Percentiles rank a stretch among this genome's conserved stretches.
Evolutionary conservation across 1,139 yeast species (phyloP).

Genomic region (Sugiyamaella neomexicana): DNA sequence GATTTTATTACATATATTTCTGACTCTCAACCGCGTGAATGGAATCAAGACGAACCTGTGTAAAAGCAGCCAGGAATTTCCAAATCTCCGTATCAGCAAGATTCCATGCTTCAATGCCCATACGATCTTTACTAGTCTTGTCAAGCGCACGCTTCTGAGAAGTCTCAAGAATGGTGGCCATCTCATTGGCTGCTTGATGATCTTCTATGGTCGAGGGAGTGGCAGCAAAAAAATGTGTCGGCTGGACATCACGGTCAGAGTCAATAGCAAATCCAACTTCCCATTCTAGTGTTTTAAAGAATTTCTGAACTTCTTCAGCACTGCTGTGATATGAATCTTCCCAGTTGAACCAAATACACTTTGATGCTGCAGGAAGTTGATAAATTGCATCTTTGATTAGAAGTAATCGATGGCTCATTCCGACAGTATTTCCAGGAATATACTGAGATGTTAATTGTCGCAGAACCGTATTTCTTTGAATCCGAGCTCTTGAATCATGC

Average conservation of each 20-base stretch:
- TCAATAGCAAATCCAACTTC: slow-evolving; percentile 29
- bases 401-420: slow-evolving; percentile 24
- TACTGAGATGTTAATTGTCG: slow-evolving; percentile 25
- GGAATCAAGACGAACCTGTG: slow-evolving; percentile 10
- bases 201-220: background rate
- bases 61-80: slow-evolving; percentile 28
- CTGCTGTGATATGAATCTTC: slow-evolving; percentile 21
- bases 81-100: slow-evolving; percentile 35
- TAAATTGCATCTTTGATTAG: slow-evolving; percentile 29
- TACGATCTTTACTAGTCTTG: slow-evolving; percentile 14
- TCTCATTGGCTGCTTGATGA: background rate
- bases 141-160: slow-evolving; percentile 19
- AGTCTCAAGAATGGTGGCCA: slow-evolving; percentile 12
- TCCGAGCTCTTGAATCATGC: slow-evolving; percentile 22
- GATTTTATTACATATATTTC: slow-evolving; percentile 1
- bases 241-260: background rate
- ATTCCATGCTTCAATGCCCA: slow-evolving; percentile 32
- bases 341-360: slow-evolving; percentile 31
- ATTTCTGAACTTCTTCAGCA: slow-evolving; percentile 19
- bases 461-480: slow-evolving; percentile 23
- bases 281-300: slow-evolving; percentile 27
- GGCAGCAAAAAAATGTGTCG: background rate
- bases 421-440: slow-evolving; percentile 25
- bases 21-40: background rate
- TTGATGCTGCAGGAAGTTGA: slow-evolving; percentile 22